Evolutionary conservation across 495 filamentous ascomycete genomes (phyloP).

Genomic region (Aspergillus sclerotiicarbonarius): DNA sequence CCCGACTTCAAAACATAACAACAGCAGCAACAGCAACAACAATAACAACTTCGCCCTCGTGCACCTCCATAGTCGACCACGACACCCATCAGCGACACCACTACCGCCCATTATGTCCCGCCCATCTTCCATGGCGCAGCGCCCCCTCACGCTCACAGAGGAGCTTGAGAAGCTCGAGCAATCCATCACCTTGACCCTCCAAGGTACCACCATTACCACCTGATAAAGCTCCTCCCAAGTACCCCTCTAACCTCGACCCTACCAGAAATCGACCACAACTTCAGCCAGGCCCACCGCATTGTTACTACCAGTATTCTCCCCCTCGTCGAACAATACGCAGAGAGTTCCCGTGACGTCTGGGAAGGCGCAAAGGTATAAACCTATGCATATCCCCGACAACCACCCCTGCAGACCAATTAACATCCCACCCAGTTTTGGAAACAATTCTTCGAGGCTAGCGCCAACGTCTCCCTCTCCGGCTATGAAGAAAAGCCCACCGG

Average conservation of each 20-base stretch:
- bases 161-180: slow-evolving; percentile 97
- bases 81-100: neutral
- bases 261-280: slow-evolving; percentile 95
- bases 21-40: slow-evolving; percentile 1
- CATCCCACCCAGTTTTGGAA: slow-evolving; percentile 79
- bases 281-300: slow-evolving; percentile 93
- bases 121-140: slow-evolving; percentile 49
- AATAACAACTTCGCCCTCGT: neutral
- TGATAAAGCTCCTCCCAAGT: slow-evolving; percentile 9
- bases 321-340: slow-evolving; percentile 92
- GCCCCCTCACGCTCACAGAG: slow-evolving; percentile 80
- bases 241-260: neutral
- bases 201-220: slow-evolving; percentile 57
- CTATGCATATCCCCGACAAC: neutral
- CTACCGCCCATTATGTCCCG: slow-evolving; percentile 44
- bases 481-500: slow-evolving; percentile 77
- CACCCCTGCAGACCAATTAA: slow-evolving; percentile 4
- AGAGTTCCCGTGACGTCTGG: slow-evolving; percentile 93
- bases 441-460: slow-evolving; percentile 97
- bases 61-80: neutral
- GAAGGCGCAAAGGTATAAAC: slow-evolving; percentile 82
- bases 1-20: slow-evolving; percentile 14
- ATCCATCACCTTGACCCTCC: slow-evolving; percentile 91
- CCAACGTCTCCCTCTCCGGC: slow-evolving; percentile 94
- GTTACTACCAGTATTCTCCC: slow-evolving; percentile 92